Percentiles rank a stretch among this genome's conserved stretches.
Evolutionary conservation across 257 asterid genomes (phyloP).

Genomic region (Solanum ossicruentum): DNA sequence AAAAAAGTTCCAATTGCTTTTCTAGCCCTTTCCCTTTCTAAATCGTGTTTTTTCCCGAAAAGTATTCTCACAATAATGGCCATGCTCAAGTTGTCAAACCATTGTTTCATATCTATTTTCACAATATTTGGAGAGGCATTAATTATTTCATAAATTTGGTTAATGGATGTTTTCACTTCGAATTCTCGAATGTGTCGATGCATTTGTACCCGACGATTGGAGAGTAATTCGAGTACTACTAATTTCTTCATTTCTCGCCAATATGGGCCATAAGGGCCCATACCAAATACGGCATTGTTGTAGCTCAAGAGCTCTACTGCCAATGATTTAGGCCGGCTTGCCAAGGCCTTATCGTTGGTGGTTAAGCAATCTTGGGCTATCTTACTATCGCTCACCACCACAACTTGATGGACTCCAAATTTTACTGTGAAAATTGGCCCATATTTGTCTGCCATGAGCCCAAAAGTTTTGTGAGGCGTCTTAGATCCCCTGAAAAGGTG

Average conservation of each 20-base stretch:
- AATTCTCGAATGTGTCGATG: constrained; percentile 2
- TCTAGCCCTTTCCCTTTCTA: not conserved
- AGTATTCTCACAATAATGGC: constrained; percentile 9
- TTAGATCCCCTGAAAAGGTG: no score
- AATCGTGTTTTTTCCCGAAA: constrained; percentile 3
- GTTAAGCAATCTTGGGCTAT: no score
- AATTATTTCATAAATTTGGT: not conserved
- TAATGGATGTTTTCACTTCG: not conserved
- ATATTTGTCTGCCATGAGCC: no score
- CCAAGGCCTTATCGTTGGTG: no score
- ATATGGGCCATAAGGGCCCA: constrained; percentile 1
- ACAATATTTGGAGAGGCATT: not conserved
- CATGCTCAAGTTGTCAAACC: constrained; percentile 6
- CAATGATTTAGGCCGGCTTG: no score
- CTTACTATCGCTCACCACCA: no score
- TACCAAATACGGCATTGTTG: constrained; percentile 2
- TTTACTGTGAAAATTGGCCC: no score
- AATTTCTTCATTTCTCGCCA: constrained; percentile 18
- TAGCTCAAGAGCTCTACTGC: not conserved
- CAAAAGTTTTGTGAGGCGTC: no score
- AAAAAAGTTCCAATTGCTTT: not conserved
- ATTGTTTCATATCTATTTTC: constrained; percentile 9
- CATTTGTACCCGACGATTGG: constrained; percentile 6
- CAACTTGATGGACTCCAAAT: no score
- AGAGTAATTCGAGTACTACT: constrained; percentile 5